Conservation (phyloP, 2,329 filamentous ascomycete genomes). For the Fusarium anguioides region DNA sequence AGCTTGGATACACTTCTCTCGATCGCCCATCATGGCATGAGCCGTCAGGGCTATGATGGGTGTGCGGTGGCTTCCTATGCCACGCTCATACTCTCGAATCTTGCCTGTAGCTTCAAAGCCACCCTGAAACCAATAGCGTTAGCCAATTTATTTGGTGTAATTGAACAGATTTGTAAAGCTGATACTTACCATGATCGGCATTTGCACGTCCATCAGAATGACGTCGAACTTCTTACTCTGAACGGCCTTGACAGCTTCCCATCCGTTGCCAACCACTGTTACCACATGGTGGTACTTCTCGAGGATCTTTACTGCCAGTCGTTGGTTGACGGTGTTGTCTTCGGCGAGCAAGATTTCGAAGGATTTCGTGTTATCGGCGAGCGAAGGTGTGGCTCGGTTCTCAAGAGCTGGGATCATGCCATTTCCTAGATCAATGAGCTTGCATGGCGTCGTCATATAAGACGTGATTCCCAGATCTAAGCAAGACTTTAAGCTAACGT, state of each 20-base stretch:
- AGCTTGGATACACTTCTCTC: conserved; percentile 97
- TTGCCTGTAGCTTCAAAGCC: conserved; percentile 97
- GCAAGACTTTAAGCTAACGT: conserved; percentile 92
- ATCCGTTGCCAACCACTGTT: conserved; percentile 93
- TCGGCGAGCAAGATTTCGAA: conserved; percentile 96
- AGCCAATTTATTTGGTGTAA: conserved; percentile 40
- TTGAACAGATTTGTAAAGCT: background rate
- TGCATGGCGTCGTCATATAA: conserved; percentile 97
- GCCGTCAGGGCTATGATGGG: conserved; percentile 97
- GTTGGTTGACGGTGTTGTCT: conserved; percentile 97
- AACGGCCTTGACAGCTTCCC: conserved; percentile 92
- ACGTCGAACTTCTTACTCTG: conserved; percentile 94
- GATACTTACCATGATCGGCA: conserved; percentile 91
- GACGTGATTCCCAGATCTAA: conserved; percentile 97
- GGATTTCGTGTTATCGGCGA: conserved; percentile 93
- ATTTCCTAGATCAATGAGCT: conserved; percentile 93
- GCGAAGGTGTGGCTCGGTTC: conserved; percentile 88
- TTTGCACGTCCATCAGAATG: conserved; percentile 99
- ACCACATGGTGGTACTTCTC: conserved; percentile 96
- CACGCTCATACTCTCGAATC: conserved; percentile 93
- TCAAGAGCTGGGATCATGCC: conserved; percentile 96
- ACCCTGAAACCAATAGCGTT: conserved; percentile 66
- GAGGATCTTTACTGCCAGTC: conserved; percentile 93
- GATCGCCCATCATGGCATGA: conserved; percentile 97
- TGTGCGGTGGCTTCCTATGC: conserved; percentile 81